Evolutionary conservation across 2,329 filamentous ascomycete genomes (phyloP), one percentile per base, ranked within the genome.

Genomic region (Iodosphaeria phyllophila): DNA sequence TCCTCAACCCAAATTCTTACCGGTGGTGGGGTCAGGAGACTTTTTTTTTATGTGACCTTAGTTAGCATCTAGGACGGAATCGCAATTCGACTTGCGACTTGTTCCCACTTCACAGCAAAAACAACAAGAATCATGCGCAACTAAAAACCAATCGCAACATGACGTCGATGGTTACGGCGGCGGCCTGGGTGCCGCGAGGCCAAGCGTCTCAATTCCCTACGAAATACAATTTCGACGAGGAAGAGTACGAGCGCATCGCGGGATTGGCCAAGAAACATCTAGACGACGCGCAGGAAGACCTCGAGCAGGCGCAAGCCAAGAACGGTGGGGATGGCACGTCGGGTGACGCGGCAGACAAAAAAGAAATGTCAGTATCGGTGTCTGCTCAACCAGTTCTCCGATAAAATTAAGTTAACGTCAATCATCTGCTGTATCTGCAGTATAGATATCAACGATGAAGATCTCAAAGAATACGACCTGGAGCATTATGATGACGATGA

Each of bases 401-500:
- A 8, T 24, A 17, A 17, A 24, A 3, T 16, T 17, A 16, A 3
- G 8, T 7, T 16, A 5, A 2, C 8, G 8, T 1, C 6, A 13
- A n/a, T 5, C 8, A 13, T 29, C 32, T 17, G 31, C 24, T 16
- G 10, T 28, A 13, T 13, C 19, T 17, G 13, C 34, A 65, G 60
- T 11, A 46, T 56, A 26, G 47, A 55, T 28, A 55, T 68, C 18
- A 58, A 75, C 34, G 82, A 92, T 43, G 80, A 91, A 36, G 84
- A 92, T 46, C 62, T 98, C 24, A 89, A 86, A 51, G 83, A 98
- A 51, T 98, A 93, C 52, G 75, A 98, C 44, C 64, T 98, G 27
- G 86, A 95, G 35, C 73, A 92, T 50, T 98, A 98, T 48, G 89
- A 98, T 40, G 77, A 89, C 37, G 78, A 89, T 37, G 78, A 89